Evolutionary conservation across 306 rosid genomes (phyloP).

Genomic region (Rosa lucieae): DNA sequence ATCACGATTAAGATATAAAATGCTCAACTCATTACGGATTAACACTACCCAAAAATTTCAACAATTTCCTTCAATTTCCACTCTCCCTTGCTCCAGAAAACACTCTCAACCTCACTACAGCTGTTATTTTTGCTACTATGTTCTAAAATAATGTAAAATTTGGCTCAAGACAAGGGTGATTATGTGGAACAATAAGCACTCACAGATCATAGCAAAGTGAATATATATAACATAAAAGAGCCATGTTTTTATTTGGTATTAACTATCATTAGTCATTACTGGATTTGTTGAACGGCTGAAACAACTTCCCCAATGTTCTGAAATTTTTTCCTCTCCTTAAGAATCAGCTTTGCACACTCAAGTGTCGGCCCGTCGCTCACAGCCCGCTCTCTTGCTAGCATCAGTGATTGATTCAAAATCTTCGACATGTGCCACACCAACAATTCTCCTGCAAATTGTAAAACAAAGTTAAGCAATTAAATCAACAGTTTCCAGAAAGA

Average conservation of each 20-base stretch:
- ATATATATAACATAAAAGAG: neutral
- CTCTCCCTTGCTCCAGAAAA: neutral
- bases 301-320: slow-evolving; percentile 52
- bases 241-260: neutral
- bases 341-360: slow-evolving; percentile 61
- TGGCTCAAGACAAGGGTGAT: neutral
- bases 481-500: neutral
- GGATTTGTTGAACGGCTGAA: slow-evolving; percentile 51
- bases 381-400: slow-evolving; percentile 58
- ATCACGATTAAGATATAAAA: neutral
- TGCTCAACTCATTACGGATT: neutral
- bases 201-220: neutral
- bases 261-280: slow-evolving; percentile 9
- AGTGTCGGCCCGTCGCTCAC: slow-evolving; percentile 75
- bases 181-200: neutral
- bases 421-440: slow-evolving; percentile 88
- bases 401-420: slow-evolving; percentile 78
- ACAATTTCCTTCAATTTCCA: neutral
- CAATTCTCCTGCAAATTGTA: slow-evolving; percentile 69
- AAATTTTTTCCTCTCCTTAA: slow-evolving; percentile 69
- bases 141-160: neutral
- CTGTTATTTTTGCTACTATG: neutral
- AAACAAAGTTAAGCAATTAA: neutral
- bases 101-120: neutral
- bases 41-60: neutral